Evolutionary conservation across 2,329 filamentous ascomycete genomes (phyloP).

Genomic region (Xylaria sp.): DNA sequence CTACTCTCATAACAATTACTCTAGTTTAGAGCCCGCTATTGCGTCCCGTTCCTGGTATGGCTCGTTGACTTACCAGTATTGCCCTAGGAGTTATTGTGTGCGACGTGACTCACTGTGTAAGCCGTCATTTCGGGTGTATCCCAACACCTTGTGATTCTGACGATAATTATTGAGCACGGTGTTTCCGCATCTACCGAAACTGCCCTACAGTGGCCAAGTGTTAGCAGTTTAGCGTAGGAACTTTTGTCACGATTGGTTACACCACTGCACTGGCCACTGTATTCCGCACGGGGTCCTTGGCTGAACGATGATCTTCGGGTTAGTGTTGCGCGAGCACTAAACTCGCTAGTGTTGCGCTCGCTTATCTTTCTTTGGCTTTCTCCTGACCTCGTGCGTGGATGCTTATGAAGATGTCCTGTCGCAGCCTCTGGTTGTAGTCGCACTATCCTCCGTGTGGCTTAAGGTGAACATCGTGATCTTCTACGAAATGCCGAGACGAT

Average conservation of each 20-base stretch:
- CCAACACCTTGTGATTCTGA: constrained; percentile 28
- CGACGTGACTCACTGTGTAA: constrained; percentile 25
- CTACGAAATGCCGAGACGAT: constrained; percentile 28
- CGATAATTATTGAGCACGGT: constrained; percentile 28
- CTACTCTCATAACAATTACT: constrained; percentile 2
- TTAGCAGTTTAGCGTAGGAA: constrained; percentile 9
- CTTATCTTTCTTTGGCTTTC: constrained; percentile 13
- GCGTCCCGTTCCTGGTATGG: constrained; percentile 25
- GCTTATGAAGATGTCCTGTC: constrained; percentile 5
- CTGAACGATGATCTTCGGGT: constrained; percentile 8
- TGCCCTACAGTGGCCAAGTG: constrained; percentile 1
- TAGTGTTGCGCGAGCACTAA: no score
- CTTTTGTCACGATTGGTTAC: constrained; percentile 33
- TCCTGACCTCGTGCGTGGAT: constrained; percentile 21
- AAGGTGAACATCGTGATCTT: constrained; percentile 31
- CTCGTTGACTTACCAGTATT: constrained; percentile 10
- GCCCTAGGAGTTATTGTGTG: neutral
- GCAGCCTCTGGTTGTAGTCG: neutral
- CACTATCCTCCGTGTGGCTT: constrained; percentile 29
- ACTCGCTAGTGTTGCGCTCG: constrained; percentile 26
- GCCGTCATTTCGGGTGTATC: constrained; percentile 27
- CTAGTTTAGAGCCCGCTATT: constrained; percentile 23
- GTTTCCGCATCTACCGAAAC: constrained; percentile 33
- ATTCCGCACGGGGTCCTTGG: constrained; percentile 7
- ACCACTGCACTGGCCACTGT: neutral